Conservation (phyloP, 106 monocot genomes). For the Allium sativum region DNA sequence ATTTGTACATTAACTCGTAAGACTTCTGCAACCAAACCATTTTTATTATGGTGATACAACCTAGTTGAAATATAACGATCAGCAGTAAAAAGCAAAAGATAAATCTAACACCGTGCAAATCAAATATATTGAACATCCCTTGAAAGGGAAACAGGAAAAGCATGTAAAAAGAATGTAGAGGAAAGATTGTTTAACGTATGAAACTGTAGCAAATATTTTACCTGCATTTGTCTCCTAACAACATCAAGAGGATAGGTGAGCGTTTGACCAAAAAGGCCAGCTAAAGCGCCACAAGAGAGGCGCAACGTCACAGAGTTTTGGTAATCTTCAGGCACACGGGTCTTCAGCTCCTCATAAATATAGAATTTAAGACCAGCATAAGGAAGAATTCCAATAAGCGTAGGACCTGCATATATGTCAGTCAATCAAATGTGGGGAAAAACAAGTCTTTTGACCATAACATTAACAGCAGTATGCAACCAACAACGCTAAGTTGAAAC, state of each 20-base stretch:
- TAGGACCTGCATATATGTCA: conserved; percentile 38
- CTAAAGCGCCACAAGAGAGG: conserved; percentile 74
- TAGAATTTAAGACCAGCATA: conserved; percentile 91
- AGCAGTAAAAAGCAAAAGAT: too few relatives aligned
- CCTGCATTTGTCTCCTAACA: conserved; percentile 93
- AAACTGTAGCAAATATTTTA: neutral
- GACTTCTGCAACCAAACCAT: neutral
- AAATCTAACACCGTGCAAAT: too few relatives aligned
- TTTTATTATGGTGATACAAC: neutral
- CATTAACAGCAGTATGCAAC: too few relatives aligned
- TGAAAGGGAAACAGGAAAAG: neutral
- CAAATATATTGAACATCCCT: neutral
- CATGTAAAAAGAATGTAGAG: too few relatives aligned
- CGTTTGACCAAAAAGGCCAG: conserved; percentile 85
- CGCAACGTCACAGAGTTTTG: conserved; percentile 44
- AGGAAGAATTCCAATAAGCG: conserved; percentile 81
- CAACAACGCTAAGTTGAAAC: too few relatives aligned
- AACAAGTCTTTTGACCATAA: neutral
- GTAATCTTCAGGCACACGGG: conserved; percentile 55
- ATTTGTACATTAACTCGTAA: neutral
- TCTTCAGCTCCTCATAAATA: conserved; percentile 78
- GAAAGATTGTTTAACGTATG: too few relatives aligned
- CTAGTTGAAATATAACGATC: neutral
- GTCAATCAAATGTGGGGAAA: neutral
- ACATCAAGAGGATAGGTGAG: conserved; percentile 89